These are phyloP conservation scores for Aspergillus cejpii DNA, from an alignment of 2,329 filamentous ascomycete species.

Conservation along the genomic window DNA sequence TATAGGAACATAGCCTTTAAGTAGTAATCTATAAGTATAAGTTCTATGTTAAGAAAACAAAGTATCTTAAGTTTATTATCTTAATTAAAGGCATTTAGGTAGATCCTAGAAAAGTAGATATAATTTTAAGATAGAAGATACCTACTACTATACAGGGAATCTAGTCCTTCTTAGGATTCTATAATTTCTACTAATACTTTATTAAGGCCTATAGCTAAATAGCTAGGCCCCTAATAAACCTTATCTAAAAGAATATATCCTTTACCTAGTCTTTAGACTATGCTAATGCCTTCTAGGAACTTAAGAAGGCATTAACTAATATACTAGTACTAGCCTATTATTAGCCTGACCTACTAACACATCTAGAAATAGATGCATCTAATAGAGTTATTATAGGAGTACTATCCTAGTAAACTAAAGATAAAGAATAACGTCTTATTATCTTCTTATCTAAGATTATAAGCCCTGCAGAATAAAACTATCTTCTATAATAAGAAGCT, in stretches of 20 bases:
- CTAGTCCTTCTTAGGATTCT: too few species aligned
- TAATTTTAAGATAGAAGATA: background rate
- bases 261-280: background rate
- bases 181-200: too few species aligned
- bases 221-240: too few species aligned
- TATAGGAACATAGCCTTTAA: background rate
- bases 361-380: background rate
- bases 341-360: background rate
- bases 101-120: background rate
- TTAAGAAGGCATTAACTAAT: background rate
- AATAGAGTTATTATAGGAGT: background rate
- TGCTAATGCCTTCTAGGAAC: background rate
- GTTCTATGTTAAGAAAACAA: background rate
- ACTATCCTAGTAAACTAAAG: background rate
- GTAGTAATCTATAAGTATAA: background rate
- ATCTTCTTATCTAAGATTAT: background rate
- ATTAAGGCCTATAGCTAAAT: too few species aligned
- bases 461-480: background rate
- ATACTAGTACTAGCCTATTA: background rate
- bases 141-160: too few species aligned
- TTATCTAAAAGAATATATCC: background rate
- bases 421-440: background rate
- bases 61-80: background rate
- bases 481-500: too few species aligned
- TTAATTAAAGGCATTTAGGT: background rate